phyloP scores from a whole-genome alignment of 805 yeast genomes.

The Kockiozyma suomiensis region DNA sequence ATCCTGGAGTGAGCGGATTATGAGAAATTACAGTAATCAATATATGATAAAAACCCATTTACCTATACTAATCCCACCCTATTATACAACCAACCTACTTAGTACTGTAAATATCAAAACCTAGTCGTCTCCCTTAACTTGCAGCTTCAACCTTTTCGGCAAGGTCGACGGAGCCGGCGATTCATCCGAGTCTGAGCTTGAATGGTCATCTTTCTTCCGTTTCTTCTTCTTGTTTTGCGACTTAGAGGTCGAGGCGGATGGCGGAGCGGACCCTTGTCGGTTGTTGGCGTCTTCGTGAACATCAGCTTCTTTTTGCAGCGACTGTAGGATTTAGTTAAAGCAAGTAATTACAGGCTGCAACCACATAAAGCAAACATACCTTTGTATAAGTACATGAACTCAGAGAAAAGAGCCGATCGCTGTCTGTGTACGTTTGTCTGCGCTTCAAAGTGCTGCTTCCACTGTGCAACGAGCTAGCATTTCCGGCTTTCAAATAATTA shows the following conservation, averaged over 20 bases:
- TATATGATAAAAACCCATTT: neutral
- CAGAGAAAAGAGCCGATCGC: constrained; percentile 33
- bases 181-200: constrained; percentile 19
- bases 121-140: constrained; percentile 27
- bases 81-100: neutral
- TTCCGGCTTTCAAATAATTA: constrained; percentile 58
- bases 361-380: neutral
- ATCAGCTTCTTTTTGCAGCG: constrained; percentile 25
- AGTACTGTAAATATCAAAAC: neutral
- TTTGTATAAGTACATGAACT: constrained; percentile 34
- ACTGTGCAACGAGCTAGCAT: constrained; percentile 24
- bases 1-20: no score
- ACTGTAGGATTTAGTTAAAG: constrained; percentile 1
- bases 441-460: constrained; percentile 11
- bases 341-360: neutral
- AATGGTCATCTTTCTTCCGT: constrained; percentile 27
- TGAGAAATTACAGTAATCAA: neutral
- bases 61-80: neutral
- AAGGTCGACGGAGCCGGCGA: constrained; percentile 3
- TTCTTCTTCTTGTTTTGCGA: constrained; percentile 28
- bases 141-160: constrained; percentile 27
- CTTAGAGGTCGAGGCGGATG: neutral
- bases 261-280: neutral
- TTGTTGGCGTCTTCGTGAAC: constrained; percentile 6
- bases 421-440: constrained; percentile 26